Conservation (phyloP, 2,329 filamentous ascomycete species). For the Hysterium pulicare region DNA sequence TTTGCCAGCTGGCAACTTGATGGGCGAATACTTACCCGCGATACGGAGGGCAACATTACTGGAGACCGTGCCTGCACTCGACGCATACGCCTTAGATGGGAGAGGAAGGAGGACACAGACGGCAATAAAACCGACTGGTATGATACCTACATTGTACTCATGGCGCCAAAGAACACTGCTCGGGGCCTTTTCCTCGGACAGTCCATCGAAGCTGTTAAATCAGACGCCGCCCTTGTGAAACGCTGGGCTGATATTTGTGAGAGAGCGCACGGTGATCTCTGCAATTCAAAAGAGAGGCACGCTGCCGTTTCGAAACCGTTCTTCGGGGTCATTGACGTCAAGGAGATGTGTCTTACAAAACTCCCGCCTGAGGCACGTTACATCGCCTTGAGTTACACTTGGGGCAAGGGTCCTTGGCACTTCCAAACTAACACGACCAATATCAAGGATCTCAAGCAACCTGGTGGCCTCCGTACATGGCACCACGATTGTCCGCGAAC, state of each 20-base stretch:
- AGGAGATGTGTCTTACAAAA: conserved; percentile 5
- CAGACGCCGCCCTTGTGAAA: conserved; percentile 4
- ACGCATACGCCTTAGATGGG: conserved; percentile 6
- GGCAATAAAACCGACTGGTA: background rate
- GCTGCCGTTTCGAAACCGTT: conserved; percentile 3
- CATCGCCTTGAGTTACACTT: background rate
- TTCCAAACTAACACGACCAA: background rate
- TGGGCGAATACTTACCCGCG: conserved; percentile 1
- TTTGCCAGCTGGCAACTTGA: conserved; percentile 10
- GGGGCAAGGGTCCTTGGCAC: background rate
- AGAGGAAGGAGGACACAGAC: background rate
- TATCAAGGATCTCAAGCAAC: background rate
- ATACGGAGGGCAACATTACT: background rate
- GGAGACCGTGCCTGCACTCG: conserved; percentile 6
- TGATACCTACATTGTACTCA: conserved; percentile 7
- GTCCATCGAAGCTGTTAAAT: conserved; percentile 1
- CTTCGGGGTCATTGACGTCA: conserved; percentile 7
- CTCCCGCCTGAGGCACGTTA: conserved; percentile 2
- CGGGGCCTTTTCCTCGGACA: conserved; percentile 5
- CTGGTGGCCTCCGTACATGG: background rate
- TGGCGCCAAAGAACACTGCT: conserved; percentile 2
- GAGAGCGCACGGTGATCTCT: background rate
- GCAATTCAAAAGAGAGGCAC: background rate
- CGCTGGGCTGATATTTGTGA: conserved; percentile 7
- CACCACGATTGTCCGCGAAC: background rate